Evolutionary conservation across 495 filamentous ascomycete genomes (phyloP).

Genomic region (Tetracladium setigerum): DNA sequence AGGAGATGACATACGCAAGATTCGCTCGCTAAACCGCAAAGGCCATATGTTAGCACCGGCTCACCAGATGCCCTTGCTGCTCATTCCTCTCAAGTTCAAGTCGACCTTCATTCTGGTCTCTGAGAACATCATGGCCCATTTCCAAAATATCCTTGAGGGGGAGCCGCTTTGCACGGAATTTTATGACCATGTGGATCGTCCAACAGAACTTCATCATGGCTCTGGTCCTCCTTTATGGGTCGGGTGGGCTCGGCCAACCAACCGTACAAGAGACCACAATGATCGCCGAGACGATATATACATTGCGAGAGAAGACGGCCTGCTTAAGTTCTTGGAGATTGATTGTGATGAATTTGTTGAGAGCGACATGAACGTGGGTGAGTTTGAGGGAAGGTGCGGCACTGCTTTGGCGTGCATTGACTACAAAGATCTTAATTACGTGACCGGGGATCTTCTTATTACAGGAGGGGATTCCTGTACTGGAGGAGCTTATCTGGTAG

Average conservation of each 20-base stretch:
- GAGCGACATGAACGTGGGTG: slow-evolving; percentile 44
- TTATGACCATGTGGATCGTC: slow-evolving; percentile 21
- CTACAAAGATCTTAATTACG: slow-evolving; percentile 18
- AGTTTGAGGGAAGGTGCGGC: slow-evolving; percentile 54
- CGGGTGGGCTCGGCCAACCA: slow-evolving; percentile 64
- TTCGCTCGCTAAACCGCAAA: slow-evolving; percentile 30
- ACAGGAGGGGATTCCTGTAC: slow-evolving; percentile 75
- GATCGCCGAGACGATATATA: slow-evolving; percentile 63
- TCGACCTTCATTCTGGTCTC: slow-evolving; percentile 60
- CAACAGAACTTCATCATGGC: slow-evolving; percentile 33
- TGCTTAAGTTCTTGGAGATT: slow-evolving; percentile 60
- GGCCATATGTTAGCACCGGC: slow-evolving; percentile 48
- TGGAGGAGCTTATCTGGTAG: slow-evolving; percentile 68
- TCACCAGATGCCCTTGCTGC: slow-evolving; percentile 54
- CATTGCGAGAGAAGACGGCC: slow-evolving; percentile 73
- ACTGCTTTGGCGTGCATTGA: slow-evolving; percentile 58
- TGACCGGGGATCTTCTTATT: slow-evolving; percentile 66
- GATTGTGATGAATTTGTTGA: slow-evolving; percentile 37
- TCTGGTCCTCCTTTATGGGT: slow-evolving; percentile 39
- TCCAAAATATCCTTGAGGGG: slow-evolving; percentile 47
- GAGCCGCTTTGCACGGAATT: slow-evolving; percentile 34
- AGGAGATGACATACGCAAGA: slow-evolving; percentile 26
- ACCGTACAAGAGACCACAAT: slow-evolving; percentile 47
- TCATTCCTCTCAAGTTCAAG: slow-evolving; percentile 59
- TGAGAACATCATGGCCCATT: slow-evolving; percentile 49